These are phyloP conservation scores for Leucaena leucocephala DNA, from an alignment of 306 rosid genomes.

Conservation along the genomic window DNA sequence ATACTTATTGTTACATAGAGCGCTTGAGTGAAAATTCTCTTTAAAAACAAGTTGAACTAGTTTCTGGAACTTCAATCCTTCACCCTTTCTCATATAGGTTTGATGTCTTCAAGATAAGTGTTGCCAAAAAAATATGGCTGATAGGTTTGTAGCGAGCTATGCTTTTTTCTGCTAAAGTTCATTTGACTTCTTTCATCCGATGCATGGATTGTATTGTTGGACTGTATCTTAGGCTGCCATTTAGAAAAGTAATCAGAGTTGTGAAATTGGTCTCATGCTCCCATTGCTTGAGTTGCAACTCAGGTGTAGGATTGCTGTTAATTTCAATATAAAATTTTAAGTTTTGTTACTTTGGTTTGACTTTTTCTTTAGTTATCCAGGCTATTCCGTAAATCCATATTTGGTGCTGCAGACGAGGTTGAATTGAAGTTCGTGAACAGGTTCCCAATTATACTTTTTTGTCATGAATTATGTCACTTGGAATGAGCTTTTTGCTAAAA, in stretches of 20 bases:
- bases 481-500: conserved; percentile 17
- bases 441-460: conserved; percentile 48
- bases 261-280: neutral
- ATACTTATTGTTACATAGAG: neutral
- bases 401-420: conserved; percentile 90
- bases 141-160: neutral
- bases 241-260: conserved; percentile 22
- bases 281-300: neutral
- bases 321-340: conserved; percentile 24
- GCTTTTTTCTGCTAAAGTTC: neutral
- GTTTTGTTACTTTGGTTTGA: conserved; percentile 21
- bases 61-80: neutral
- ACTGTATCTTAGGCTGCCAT: neutral
- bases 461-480: conserved; percentile 17
- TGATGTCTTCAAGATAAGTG: neutral
- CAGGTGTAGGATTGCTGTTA: conserved; percentile 18
- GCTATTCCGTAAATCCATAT: conserved; percentile 88
- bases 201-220: conserved; percentile 1
- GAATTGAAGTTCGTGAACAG: conserved; percentile 97
- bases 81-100: neutral
- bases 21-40: neutral
- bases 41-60: neutral
- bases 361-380: conserved; percentile 54
- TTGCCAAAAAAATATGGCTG: neutral
- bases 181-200: neutral